Evolutionary conservation across 140 eudicot species (phyloP), one percentile per base, ranked within the genome.

Genomic region (Cichorium intybus): DNA sequence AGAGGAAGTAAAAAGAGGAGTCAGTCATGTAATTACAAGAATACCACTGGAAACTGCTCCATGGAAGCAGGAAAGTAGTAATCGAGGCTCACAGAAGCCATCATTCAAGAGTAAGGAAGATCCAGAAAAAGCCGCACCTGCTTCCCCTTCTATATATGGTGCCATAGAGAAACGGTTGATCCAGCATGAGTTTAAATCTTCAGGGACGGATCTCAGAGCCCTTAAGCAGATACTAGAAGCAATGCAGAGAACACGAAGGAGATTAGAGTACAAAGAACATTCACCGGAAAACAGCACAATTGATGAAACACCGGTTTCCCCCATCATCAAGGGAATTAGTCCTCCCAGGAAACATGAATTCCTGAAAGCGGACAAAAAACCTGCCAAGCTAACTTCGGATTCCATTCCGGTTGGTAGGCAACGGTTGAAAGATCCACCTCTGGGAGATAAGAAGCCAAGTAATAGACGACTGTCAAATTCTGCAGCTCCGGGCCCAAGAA

Each of bases 191-290:
- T 93, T 73, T 74, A 79, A 69, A 74, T 66, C 73, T 27, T 75
- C 95, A 7, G 97, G 95, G 17, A 88, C 83, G 80, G 97, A 93
- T 78, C 93, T 85, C 69, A 80, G 97, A 71, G 99, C 94, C 28
- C 95, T 93, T 17, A 88, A 93, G 79, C 99, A 88, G 78, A 93
- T 84, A 58, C 91, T 85, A 51, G 99, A 93, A 75, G 84, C 99
- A 79, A 81, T 93, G 90, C 80, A 88, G 71, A 83, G 68, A 69
- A 81, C 86, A 22, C 86, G 81, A 71, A 69, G 43, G 63, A 78
- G 71, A 52, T 57, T 76, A 55, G 91, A 82, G 70, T 56, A 61
- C 47, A 66, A 63, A 68, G 84, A 81, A 45, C 66, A 64, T 24
- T 33, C 39, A 21, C 51, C 43, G 24, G 51, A 58, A 12, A n/a